Base-by-base conservation (phyloP, 1,139 yeast genomes). In the Pichia inconspicua region DNA sequence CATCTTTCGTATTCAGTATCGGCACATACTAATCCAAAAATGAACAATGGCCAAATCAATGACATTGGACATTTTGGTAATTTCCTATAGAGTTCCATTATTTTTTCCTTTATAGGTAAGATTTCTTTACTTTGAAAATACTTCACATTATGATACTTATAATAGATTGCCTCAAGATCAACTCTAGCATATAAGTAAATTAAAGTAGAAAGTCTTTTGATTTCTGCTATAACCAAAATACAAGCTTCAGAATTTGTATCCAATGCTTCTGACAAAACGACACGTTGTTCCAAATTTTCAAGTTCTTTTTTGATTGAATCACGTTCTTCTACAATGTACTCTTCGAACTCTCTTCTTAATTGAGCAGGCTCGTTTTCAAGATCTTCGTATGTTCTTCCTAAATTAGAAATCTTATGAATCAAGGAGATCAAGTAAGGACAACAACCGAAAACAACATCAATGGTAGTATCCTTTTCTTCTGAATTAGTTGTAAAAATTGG, bases 391-490 rank as follows among this genome's bases (percentile, higher is more conserved):
- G 63, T 60, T 38, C 66, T 64, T 0, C 72, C 72, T n/a, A 69
- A 56, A 10, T 59, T 62, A 0, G 72, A 63, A 10, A 65, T 66
- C 19, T 64, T 59, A 48, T 68, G 69, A 12, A 69, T 62, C 7
- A 68, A 44, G 10, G 69, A 59, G 7, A 69, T 57, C 30, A 69
- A 54, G 53, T 60, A 66, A 1, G 73, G 72, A 1, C 70, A 63
- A 48, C 72, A 68, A 1, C 73, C 73, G 35, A 69, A 55, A 31
- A 69, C 67, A 40, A 67, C 49, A 49, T 69, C 73, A 15, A 69
- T 69, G 37, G 57, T 55, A 2, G 61, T 61, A 48, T 68, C 72
- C 34, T 52, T 47, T 47, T 68, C 68, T 46, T 63, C 36, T 7
- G n/a, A 8, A 11, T 17, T 34, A 34, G 19, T 34, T 34, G 37